These are phyloP conservation scores for Mycena sp. DNA, from an alignment of 1,284 basidiomycete genomes.

Conservation along the genomic window DNA sequence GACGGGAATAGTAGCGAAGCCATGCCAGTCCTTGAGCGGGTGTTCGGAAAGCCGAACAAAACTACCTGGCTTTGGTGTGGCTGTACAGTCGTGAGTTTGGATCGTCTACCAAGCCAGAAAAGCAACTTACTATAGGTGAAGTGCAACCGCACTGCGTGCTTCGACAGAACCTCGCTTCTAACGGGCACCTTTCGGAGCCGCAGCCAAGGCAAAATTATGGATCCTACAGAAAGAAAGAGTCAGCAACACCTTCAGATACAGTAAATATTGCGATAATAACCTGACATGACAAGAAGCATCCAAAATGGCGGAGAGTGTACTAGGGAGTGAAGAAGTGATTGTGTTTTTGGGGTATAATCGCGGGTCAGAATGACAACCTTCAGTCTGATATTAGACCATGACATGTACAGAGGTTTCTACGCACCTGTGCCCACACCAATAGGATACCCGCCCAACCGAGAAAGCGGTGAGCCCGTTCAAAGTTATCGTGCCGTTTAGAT, in stretches of 20 bases:
- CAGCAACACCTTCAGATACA: background rate
- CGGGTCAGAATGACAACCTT: constrained; percentile 61
- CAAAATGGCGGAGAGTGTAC: constrained; percentile 60
- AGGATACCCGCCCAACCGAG: constrained; percentile 63
- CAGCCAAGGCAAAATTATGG: constrained; percentile 64
- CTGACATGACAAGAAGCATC: constrained; percentile 60
- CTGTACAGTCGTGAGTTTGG: constrained; percentile 32
- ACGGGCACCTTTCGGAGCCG: constrained; percentile 64
- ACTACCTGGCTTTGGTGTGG: constrained; percentile 61
- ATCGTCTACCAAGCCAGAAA: background rate
- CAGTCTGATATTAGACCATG: constrained; percentile 18
- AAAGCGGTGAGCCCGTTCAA: constrained; percentile 65
- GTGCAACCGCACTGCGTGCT: constrained; percentile 50
- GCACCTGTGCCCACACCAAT: constrained; percentile 64
- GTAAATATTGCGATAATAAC: constrained; percentile 31
- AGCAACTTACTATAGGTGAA: constrained; percentile 31
- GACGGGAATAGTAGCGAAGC: constrained; percentile 64
- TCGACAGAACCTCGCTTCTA: constrained; percentile 60
- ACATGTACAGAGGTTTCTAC: background rate
- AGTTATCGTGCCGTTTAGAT: constrained; percentile 57
- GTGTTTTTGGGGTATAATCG: constrained; percentile 55
- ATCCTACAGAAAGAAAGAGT: constrained; percentile 39
- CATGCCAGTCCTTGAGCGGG: constrained; percentile 69
- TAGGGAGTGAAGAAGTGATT: constrained; percentile 54
- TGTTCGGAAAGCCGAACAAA: constrained; percentile 63